Evolutionary conservation across 2,329 filamentous ascomycete species (phyloP).

Genomic region (Colletotrichum agaves): DNA sequence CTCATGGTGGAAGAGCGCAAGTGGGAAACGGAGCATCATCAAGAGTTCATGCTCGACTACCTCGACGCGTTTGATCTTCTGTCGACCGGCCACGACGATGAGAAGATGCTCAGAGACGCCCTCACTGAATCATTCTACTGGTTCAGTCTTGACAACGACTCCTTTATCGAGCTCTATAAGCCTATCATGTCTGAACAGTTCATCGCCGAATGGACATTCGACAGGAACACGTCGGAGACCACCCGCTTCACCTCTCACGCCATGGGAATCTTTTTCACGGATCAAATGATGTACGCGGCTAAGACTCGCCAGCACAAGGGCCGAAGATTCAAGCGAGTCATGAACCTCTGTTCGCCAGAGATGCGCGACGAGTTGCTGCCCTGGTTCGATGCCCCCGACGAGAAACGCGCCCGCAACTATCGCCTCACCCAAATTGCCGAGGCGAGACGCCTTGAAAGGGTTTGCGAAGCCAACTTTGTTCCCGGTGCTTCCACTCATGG

Average conservation of each 20-base stretch:
- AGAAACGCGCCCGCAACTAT: neutral
- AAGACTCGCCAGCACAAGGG: constrained; percentile 17
- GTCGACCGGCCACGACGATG: constrained; percentile 18
- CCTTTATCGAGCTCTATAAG: neutral
- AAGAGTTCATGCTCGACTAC: constrained; percentile 25
- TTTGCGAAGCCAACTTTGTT: neutral
- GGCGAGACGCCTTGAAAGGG: neutral
- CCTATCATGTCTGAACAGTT: constrained; percentile 12
- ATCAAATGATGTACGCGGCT: constrained; percentile 21
- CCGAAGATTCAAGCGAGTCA: constrained; percentile 20
- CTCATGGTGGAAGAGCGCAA: constrained; percentile 6
- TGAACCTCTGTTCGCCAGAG: constrained; percentile 10
- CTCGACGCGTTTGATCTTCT: constrained; percentile 12
- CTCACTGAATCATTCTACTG: constrained; percentile 30
- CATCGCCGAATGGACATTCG: neutral
- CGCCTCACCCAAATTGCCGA: neutral
- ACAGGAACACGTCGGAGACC: neutral
- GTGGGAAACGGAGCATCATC: constrained; percentile 2
- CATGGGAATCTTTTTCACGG: constrained; percentile 22
- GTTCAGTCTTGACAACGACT: neutral
- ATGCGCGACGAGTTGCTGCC: neutral
- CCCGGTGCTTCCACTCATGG: neutral
- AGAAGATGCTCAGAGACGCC: constrained; percentile 18
- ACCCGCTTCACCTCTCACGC: neutral
- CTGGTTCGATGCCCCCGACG: neutral